Base-by-base conservation (phyloP, 2,329 filamentous ascomycete genomes). In the Bretziella fagacearum region DNA sequence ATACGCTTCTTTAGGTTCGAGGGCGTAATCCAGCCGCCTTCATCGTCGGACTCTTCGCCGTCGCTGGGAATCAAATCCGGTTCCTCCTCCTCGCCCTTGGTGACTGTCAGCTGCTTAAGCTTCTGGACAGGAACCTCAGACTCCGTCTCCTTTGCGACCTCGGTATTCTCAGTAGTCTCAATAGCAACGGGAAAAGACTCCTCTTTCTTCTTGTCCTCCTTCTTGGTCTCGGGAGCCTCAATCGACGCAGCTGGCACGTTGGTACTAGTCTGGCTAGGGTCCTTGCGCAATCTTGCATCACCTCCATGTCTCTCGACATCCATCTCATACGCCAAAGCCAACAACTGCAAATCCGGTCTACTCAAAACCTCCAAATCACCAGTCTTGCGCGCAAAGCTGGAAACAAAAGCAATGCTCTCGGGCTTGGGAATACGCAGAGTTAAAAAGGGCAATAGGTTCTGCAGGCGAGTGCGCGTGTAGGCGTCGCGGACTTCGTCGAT, bases 311-410 rank as follows among this genome's bases (percentile, higher is more conserved):
- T 70, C 66, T 96, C 87, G 56, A 84, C 82, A 56, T 96, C 89
- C n/a, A 96, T 60, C 60, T 98, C 91, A 60, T 96, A 96, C 1
- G 85, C 82, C 48, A 98, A 67, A 6, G 89, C 91, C 57, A 96
- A 67, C 33, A 98, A 73, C 55, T 93, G 82, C 51, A 96, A 67
- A 76, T 98, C 91, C 1, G 86, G 82, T 58, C 73, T 77, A 63
- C 87, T 95, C 50, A 98, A 66, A 1, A 95, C 89, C 8, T 81
- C 75, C 52, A 87, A 70, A 61, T 98, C 91, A 47, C 91, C 91
- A 0, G 91, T 96, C 60, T 78, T 81, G 47, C 84, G 75, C 37
- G 91, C 84, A 66, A 96, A 96, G 49, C 84, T 81, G 42, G 76
- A 77, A 3, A 95, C 74, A 51, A 89, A 71, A 57, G 80, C 81